Evolutionary conservation across 1,284 basidiomycete species (phyloP), one percentile per base, ranked within the genome.

Genomic region (Phylloporus sp.): DNA sequence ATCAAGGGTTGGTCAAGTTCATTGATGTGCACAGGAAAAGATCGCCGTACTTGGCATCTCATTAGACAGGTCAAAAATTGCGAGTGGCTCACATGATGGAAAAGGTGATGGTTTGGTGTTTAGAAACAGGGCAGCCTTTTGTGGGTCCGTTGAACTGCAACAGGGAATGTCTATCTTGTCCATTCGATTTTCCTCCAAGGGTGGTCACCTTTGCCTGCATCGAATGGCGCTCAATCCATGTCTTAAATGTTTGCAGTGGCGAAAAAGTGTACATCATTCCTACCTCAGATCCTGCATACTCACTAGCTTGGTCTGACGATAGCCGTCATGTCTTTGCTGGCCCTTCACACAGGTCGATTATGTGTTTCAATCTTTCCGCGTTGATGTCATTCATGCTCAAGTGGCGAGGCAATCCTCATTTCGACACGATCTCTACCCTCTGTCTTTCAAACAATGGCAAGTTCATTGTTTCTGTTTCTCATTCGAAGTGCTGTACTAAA

Each of bases 21-120:
- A 32, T 29, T 20, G 73, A 64, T 14, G 63, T 56, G n/a, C 71
- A 75, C 52, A 60, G 66, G 4, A 71, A 43, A 65, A 62, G 39
- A 74, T 74, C 11, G 70, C 67, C 20, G 56, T 67, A 10, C 71
- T 76, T 23, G 75, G 73, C 45, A 65, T 76, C 4, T 76, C 73
- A 1, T 45, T n/a, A 20, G 68, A 73, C 41, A 32, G 45, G 23
- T 66, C 60, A 4, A 76, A 63, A 56, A 60, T 74, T 10, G 74
- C 73, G 47, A 75, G 69, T 62, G 73, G 75, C 27, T 72, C 73
- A 10, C 64, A 14, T 10, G 73, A 74, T 19, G 75, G 75, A 65
- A 43, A 45, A 12, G 41, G 72, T 76, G 20, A 49, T 75, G 25
- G n/a, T 74, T 29, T 74, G 73, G 73, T 72, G 45, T 60, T 59